These are phyloP conservation scores for Rhynchosporium secalis DNA, from an alignment of 2,329 filamentous ascomycete genomes.

Conservation along the genomic window DNA sequence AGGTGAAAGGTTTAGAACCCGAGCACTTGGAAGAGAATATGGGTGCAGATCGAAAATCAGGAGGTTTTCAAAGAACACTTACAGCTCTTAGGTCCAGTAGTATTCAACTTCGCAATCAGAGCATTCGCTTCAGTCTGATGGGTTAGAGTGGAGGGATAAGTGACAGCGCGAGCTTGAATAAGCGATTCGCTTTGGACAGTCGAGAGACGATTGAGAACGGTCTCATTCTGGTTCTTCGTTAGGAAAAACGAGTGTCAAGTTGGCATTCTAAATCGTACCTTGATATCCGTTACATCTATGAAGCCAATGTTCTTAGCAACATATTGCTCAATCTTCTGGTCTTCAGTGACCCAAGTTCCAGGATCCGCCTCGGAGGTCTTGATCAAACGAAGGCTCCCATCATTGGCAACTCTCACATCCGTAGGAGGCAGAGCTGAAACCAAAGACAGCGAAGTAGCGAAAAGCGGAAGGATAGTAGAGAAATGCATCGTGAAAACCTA, in stretches of 20 bases:
- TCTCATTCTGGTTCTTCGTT: constrained; percentile 1
- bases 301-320: constrained; percentile 25
- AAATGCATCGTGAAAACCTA: constrained; percentile 7
- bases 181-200: constrained; percentile 1
- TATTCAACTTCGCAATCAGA: constrained; percentile 15
- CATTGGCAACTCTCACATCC: constrained; percentile 1
- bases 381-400: constrained; percentile 20
- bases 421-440: constrained; percentile 5
- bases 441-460: constrained; percentile 10
- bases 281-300: constrained; percentile 25
- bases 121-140: constrained; percentile 21
- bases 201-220: constrained; percentile 9
- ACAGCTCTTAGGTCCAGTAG: constrained; percentile 18
- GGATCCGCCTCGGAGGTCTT: constrained; percentile 24
- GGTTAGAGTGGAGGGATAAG: constrained; percentile 19
- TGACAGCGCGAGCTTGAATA: constrained; percentile 18
- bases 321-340: constrained; percentile 24
- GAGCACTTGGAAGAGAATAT: no score
- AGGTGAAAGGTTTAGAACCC: no score
- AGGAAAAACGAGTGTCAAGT: no score
- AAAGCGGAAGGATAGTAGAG: constrained; percentile 3
- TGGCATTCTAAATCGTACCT: neutral
- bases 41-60: no score
- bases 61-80: no score
- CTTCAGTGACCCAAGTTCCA: constrained; percentile 24